Conservation (phyloP, 192 early-diverging fungal species). For the Dissophora globulifera region DNA sequence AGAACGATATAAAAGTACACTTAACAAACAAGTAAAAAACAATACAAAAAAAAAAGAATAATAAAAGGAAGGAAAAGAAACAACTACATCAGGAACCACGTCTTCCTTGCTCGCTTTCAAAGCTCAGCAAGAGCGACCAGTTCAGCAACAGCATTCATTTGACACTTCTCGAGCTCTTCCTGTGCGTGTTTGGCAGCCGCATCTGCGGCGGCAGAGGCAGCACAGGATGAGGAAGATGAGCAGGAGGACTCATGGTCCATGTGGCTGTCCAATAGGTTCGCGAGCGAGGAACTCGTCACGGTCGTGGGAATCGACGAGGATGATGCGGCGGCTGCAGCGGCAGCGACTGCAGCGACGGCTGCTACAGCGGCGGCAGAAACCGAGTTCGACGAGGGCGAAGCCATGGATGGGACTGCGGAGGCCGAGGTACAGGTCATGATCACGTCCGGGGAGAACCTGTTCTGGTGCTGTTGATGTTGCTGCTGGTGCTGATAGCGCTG, state of each 20-base stretch:
- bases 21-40: too few species aligned
- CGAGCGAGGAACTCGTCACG: too few species aligned
- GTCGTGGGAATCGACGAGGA: too few species aligned
- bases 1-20: too few species aligned
- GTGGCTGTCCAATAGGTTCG: too few species aligned
- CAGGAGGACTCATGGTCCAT: too few species aligned
- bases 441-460: constrained; percentile 3
- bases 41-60: constrained; percentile 7
- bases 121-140: constrained; percentile 5
- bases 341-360: too few species aligned
- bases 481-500: constrained; percentile 20
- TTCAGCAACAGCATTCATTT: constrained; percentile 16
- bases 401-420: constrained; percentile 24
- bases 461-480: constrained; percentile 33
- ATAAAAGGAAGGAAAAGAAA: neutral
- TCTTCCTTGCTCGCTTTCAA: neutral
- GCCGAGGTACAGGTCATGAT: constrained; percentile 5
- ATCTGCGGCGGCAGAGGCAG: too few species aligned
- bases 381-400: neutral
- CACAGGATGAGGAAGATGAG: too few species aligned
- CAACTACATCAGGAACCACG: neutral
- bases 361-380: too few species aligned
- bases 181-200: neutral
- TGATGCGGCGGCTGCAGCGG: too few species aligned
- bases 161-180: constrained; percentile 5